Evolutionary conservation across 2,329 filamentous ascomycete genomes (phyloP), one percentile per base, ranked within the genome.

Genomic region (Colletotrichum shisoi): DNA sequence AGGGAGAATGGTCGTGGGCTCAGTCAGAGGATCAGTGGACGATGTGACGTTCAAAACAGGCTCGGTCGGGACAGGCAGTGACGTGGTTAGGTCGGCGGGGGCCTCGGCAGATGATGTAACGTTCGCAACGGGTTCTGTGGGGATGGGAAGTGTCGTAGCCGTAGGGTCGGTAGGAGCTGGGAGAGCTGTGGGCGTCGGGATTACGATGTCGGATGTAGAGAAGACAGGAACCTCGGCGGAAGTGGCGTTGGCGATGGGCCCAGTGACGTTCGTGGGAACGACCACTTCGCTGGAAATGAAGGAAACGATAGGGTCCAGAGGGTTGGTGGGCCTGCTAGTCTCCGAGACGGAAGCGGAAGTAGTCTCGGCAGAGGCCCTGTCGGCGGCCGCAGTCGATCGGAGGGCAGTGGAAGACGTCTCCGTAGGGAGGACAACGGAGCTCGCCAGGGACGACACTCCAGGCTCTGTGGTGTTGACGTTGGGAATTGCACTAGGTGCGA

Each of bases 101-200:
- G 51, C 42, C 54, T 46, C 52, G 24, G 54, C 24, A 4, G 66
- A 48, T 39, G 63, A 67, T 9, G 65, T 68, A 2, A 57, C 19
- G 51, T 68, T 66, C 15, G 19, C 48, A 6, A 62, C 34, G 31
- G 65, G 65, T 17, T 64, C 61, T 7, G 68, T 64, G 19, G 59
- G 57, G 34, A 48, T 24, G 21, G 56, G 44, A 3, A 63, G 48
- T 21, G 44, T 31, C 6, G n/a, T 58, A 3, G 58, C 46, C 19
- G 62, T 62, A 17, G 67, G 62, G n/a, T 70, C 70, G 21, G 70
- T 62, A 9, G 67, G 62, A 6, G 54, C 56, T 3, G 66, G 66
- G 19, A 67, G 48, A 13, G 62, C 58, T 11, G 63, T 67, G 7
- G 63, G 63, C 17, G 64, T 57, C 27, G 62, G 59, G 39, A 71